Evolutionary conservation across 306 rosid species (phyloP).

Genomic region (Sindora glabra): DNA sequence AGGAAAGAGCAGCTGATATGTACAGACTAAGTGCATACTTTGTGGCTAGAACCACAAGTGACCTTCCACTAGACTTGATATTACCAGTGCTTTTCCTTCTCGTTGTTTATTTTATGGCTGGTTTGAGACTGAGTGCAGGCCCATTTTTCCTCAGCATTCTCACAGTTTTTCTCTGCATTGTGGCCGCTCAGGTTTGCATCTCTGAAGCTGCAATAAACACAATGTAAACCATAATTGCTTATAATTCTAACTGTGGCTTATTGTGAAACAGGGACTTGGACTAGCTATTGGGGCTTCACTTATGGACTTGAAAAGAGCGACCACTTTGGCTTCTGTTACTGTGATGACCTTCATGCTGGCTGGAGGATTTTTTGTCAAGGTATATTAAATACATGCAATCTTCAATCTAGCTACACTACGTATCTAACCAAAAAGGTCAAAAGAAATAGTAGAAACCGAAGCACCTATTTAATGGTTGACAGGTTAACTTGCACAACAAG

Average conservation of each 20-base stretch:
- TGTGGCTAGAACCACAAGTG: background rate
- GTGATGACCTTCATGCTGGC: background rate
- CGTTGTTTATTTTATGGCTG: background rate
- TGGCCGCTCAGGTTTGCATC: background rate
- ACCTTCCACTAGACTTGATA: background rate
- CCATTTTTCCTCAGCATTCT: background rate
- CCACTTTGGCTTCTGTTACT: background rate
- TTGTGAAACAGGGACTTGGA: background rate
- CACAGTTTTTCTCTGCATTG: background rate
- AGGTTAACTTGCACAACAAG: too few relatives aligned
- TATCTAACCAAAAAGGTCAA: too few relatives aligned
- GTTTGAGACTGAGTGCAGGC: background rate
- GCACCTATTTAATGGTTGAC: too few relatives aligned
- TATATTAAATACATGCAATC: background rate
- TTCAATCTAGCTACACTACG: too few relatives aligned
- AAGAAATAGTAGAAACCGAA: too few relatives aligned
- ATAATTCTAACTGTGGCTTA: background rate
- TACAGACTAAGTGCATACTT: background rate
- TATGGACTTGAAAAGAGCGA: background rate
- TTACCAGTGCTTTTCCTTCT: background rate
- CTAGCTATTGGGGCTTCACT: slow-evolving; percentile 9
- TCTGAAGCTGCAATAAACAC: too few relatives aligned
- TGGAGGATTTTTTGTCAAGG: background rate
- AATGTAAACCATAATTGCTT: too few relatives aligned
- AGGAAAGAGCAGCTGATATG: background rate